Percentiles rank a stretch among this genome's conserved stretches.
phyloP scores from a whole-genome alignment of 257 asterid genomes.

The Verbascum thapsus region DNA sequence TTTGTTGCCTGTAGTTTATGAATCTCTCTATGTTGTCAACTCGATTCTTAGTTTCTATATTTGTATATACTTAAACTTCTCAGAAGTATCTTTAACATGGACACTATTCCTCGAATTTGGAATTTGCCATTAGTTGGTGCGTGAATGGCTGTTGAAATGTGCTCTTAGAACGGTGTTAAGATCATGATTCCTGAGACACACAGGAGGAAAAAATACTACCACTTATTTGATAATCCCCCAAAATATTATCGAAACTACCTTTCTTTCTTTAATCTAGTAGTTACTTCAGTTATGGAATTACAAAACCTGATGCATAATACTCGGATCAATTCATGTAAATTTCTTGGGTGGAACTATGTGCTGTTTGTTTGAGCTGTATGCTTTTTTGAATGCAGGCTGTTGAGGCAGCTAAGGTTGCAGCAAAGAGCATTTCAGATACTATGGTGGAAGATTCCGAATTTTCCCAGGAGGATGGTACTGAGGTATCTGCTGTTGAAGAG shows the following conservation, averaged over 20 bases:
- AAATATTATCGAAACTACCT: neutral
- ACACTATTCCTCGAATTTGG: neutral
- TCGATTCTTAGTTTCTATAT: too few relatives aligned
- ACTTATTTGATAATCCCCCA: neutral
- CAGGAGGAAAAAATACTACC: neutral
- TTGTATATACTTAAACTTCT: too few relatives aligned
- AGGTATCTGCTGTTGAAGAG: constrained; percentile 51
- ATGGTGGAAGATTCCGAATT: constrained; percentile 73
- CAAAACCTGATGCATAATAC: constrained; percentile 2
- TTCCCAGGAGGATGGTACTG: constrained; percentile 51
- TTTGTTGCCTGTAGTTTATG: neutral
- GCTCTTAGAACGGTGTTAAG: neutral
- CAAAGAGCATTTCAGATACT: constrained; percentile 54
- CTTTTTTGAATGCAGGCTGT: constrained; percentile 64
- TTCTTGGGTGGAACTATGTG: constrained; percentile 7
- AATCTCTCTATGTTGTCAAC: neutral
- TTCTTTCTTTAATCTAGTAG: neutral
- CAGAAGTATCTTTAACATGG: too few relatives aligned
- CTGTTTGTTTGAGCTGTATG: constrained; percentile 27
- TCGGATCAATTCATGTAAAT: constrained; percentile 3
- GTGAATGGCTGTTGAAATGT: constrained; percentile 1
- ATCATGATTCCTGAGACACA: constrained; percentile 1
- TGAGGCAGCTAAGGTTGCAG: constrained; percentile 77
- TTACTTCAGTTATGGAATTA: neutral
- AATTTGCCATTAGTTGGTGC: neutral